Percentiles rank a stretch among this genome's conserved stretches.
phyloP scores from a whole-genome alignment of 106 monocot species.

The Allium sativum region DNA sequence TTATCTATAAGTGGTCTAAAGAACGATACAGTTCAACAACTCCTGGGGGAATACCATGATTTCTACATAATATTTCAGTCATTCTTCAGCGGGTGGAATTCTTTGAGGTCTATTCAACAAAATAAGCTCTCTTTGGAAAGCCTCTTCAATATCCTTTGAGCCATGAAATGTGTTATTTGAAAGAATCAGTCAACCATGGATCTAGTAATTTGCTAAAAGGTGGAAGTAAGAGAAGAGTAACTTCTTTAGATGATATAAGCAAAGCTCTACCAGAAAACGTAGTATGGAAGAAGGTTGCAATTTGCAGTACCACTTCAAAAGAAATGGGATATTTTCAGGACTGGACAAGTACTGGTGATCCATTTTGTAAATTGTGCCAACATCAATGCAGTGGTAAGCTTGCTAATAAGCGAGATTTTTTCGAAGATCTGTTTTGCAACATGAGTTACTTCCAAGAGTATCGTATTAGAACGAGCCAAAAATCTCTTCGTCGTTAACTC shows the following conservation, averaged over 20 bases:
- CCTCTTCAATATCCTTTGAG: conserved; percentile 82
- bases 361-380: conserved; percentile 95
- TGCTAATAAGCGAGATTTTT: conserved; percentile 71
- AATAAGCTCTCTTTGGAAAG: conserved; percentile 80
- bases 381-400: conserved; percentile 73
- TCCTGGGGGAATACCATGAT: conserved; percentile 41
- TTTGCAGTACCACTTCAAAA: conserved; percentile 38
- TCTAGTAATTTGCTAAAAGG: conserved; percentile 68
- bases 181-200: conserved; percentile 65
- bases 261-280: conserved; percentile 56
- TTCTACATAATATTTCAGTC: conserved; percentile 31
- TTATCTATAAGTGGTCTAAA: conserved; percentile 8
- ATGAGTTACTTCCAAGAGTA: conserved; percentile 70
- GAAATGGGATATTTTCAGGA: conserved; percentile 66
- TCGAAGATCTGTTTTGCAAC: conserved; percentile 92
- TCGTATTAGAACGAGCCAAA: conserved; percentile 71
- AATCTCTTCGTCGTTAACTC: conserved; percentile 69
- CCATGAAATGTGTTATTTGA: conserved; percentile 74
- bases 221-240: conserved; percentile 77
- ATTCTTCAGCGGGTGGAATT: conserved; percentile 75
- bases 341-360: conserved; percentile 40
- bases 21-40: conserved; percentile 14
- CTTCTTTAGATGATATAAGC: conserved; percentile 60
- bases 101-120: conserved; percentile 70
- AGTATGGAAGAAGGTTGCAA: conserved; percentile 69